These are phyloP conservation scores for Hanseniaspora pseudoguilliermondii DNA, from an alignment of 805 yeast genomes.

Conservation along the genomic window DNA sequence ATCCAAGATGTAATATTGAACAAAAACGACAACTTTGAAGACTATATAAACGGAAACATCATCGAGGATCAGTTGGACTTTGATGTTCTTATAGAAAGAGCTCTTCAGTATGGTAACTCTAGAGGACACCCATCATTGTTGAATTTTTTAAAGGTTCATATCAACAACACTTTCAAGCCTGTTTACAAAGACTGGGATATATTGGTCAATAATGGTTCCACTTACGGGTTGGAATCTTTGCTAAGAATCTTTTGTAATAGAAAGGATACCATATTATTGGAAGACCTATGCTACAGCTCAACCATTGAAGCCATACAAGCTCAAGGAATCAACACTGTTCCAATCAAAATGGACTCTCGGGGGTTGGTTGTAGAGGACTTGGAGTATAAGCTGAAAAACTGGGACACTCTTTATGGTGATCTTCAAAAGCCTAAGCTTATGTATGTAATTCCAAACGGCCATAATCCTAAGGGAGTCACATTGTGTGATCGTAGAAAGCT, in stretches of 20 bases:
- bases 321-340: conserved; percentile 46
- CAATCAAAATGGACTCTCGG: conserved; percentile 56
- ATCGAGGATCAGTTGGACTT: conserved; percentile 21
- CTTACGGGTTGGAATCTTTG: conserved; percentile 67
- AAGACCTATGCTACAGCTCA: conserved; percentile 64
- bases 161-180: conserved; percentile 20
- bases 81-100: conserved; percentile 50
- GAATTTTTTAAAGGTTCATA: conserved; percentile 49
- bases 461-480: conserved; percentile 87
- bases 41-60: conserved; percentile 10
- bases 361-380: conserved; percentile 62
- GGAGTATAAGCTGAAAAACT: conserved; percentile 41
- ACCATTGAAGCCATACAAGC: conserved; percentile 66
- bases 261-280: conserved; percentile 64
- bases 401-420: conserved; percentile 39
- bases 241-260: conserved; percentile 57
- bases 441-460: conserved; percentile 84
- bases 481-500: conserved; percentile 57
- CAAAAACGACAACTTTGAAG: conserved; percentile 22
- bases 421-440: conserved; percentile 58
- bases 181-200: conserved; percentile 53
- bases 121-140: conserved; percentile 51
- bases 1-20: conserved; percentile 32
- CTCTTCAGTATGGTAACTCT: conserved; percentile 68
- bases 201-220: conserved; percentile 59